A percentile compares a stretch with the other conserved stretches of the same genome.
These are phyloP conservation scores for Candida pini DNA, from an alignment of 805 yeast genomes.

Conservation along the genomic window DNA sequence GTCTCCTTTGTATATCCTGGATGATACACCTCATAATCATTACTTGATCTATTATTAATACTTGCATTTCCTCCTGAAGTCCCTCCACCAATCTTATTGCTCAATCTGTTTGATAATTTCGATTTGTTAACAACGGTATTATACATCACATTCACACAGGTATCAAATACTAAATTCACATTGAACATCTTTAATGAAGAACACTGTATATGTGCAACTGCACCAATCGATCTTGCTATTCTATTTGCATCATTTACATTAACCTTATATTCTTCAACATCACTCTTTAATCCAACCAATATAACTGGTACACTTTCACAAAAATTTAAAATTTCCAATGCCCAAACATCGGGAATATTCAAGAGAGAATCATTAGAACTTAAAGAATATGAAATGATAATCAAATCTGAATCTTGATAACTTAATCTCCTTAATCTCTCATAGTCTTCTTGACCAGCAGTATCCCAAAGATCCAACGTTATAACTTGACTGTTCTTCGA, in stretches of 20 bases:
- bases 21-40: no score
- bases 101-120: conserved; percentile 15
- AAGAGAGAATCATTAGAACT: conserved; percentile 57
- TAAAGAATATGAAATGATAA: conserved; percentile 71
- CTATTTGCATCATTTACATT: conserved; percentile 20
- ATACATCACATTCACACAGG: conserved; percentile 33
- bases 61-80: no score
- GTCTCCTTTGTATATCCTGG: no score
- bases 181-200: conserved; percentile 70
- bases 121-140: no score
- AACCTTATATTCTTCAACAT: conserved; percentile 39
- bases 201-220: conserved; percentile 70
- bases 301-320: conserved; percentile 76
- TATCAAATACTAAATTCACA: conserved; percentile 61
- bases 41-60: no score
- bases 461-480: conserved; percentile 89
- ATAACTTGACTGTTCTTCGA: conserved; percentile 85
- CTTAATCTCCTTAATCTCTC: conserved; percentile 83
- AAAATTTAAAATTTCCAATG: conserved; percentile 77
- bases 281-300: conserved; percentile 80
- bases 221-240: conserved; percentile 46
- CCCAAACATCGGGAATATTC: conserved; percentile 78
- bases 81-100: no score
- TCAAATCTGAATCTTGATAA: conserved; percentile 75
- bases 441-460: conserved; percentile 92